Conservation (phyloP, 352 stramenopile genomes). For the Globisporangium iwayamae region DNA sequence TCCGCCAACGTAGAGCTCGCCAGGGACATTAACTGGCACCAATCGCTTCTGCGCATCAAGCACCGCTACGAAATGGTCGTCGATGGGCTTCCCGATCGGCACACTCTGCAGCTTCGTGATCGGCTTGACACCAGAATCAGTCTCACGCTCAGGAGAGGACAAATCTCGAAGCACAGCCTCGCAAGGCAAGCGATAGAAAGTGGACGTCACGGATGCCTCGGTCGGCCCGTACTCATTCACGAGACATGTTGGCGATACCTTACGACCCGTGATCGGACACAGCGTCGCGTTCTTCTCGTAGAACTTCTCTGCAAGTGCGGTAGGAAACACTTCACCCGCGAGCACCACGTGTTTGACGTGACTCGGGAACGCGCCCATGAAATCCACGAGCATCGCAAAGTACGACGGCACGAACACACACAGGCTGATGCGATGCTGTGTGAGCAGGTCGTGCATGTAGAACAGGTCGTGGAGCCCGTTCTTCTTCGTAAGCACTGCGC, state of each 20-base stretch:
- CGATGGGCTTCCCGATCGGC: constrained; percentile 52
- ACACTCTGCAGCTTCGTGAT: constrained; percentile 26
- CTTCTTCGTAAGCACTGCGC: constrained; percentile 3
- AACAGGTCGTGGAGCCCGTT: constrained; percentile 30
- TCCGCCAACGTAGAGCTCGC: constrained; percentile 72
- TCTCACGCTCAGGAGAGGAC: too few relatives aligned
- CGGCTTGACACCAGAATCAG: too few relatives aligned
- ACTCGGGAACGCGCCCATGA: constrained; percentile 15
- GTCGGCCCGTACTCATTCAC: constrained; percentile 2
- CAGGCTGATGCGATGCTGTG: constrained; percentile 29
- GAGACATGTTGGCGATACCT: not conserved
- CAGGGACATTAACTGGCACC: constrained; percentile 44
- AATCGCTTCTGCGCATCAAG: constrained; percentile 43
- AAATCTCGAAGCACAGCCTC: not conserved
- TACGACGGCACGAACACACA: constrained; percentile 63
- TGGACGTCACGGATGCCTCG: constrained; percentile 1
- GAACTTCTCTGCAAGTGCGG: not conserved
- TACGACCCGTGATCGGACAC: not conserved
- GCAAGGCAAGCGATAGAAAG: constrained; percentile 3
- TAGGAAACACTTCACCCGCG: constrained; percentile 1
- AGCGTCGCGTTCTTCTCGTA: not conserved
- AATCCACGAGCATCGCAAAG: constrained; percentile 49
- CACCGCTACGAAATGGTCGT: constrained; percentile 42
- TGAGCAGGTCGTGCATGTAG: constrained; percentile 29
- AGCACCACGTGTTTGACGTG: not conserved